These are phyloP conservation scores for Pseudocercospora musae DNA, from an alignment of 2,329 filamentous ascomycete species.

Conservation along the genomic window DNA sequence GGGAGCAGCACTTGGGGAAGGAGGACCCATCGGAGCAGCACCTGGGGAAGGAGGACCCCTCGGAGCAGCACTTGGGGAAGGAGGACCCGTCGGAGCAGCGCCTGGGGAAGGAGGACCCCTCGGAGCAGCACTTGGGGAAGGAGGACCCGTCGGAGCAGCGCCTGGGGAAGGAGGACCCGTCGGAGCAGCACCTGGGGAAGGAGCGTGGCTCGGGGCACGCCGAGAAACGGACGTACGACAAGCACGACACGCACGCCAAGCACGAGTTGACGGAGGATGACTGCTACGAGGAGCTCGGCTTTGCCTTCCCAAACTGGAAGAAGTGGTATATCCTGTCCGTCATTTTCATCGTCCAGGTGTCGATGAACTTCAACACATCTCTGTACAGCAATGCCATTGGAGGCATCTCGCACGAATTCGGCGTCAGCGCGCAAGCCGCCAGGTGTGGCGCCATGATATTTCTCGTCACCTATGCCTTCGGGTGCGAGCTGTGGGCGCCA, in stretches of 20 bases:
- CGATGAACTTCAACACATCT: constrained; percentile 59
- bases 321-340: constrained; percentile 52
- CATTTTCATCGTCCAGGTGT: constrained; percentile 53
- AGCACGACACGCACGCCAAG: constrained; percentile 41
- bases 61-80: neutral
- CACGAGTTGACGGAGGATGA: constrained; percentile 39
- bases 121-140: neutral
- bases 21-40: no score
- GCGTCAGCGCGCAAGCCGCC: constrained; percentile 47
- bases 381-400: constrained; percentile 53
- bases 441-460: constrained; percentile 51
- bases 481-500: constrained; percentile 53
- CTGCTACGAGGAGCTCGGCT: constrained; percentile 42
- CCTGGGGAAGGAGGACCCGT: neutral
- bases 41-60: neutral
- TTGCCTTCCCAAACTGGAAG: constrained; percentile 44
- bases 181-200: neutral
- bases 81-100: no score
- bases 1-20: neutral
- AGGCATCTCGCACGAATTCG: constrained; percentile 46
- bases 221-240: constrained; percentile 29
- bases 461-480: constrained; percentile 52
- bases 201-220: constrained; percentile 7
- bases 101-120: neutral
- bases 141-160: no score